phyloP scores from a whole-genome alignment of 1,284 basidiomycete species.

The Ceratobasidium sp. region DNA sequence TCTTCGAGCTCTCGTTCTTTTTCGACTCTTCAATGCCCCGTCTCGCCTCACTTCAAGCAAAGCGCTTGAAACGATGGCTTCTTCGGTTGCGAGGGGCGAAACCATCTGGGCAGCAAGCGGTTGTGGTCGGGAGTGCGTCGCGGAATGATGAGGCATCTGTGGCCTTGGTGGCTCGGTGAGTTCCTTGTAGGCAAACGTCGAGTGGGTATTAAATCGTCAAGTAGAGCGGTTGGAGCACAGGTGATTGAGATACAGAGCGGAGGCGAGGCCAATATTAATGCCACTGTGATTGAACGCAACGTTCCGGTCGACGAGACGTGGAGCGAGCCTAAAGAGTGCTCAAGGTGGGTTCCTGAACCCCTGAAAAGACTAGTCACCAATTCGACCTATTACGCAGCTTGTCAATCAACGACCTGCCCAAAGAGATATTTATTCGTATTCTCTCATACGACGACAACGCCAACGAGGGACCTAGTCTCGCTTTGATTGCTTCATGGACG shows the following conservation, averaged over 20 bases:
- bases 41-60: conserved; percentile 38
- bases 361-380: background rate
- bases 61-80: conserved; percentile 39
- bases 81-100: conserved; percentile 30
- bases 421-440: conserved; percentile 36
- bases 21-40: conserved; percentile 27
- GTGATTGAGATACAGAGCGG: background rate
- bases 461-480: conserved; percentile 36
- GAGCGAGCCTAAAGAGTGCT: background rate
- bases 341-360: background rate
- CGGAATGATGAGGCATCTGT: background rate
- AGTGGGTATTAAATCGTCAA: background rate
- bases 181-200: background rate
- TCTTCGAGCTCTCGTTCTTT: conserved; percentile 5
- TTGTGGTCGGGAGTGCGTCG: background rate
- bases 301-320: too few relatives aligned
- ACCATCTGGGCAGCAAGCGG: background rate
- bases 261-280: background rate
- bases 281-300: background rate
- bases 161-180: background rate
- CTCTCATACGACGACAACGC: conserved; percentile 29
- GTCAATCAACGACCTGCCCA: conserved; percentile 38
- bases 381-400: background rate
- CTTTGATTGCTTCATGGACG: conserved; percentile 35
- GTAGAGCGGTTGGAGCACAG: background rate